Evolutionary conservation across 495 filamentous ascomycete species (phyloP), one percentile per base, ranked within the genome.

Genomic region (Penicillium manginii): DNA sequence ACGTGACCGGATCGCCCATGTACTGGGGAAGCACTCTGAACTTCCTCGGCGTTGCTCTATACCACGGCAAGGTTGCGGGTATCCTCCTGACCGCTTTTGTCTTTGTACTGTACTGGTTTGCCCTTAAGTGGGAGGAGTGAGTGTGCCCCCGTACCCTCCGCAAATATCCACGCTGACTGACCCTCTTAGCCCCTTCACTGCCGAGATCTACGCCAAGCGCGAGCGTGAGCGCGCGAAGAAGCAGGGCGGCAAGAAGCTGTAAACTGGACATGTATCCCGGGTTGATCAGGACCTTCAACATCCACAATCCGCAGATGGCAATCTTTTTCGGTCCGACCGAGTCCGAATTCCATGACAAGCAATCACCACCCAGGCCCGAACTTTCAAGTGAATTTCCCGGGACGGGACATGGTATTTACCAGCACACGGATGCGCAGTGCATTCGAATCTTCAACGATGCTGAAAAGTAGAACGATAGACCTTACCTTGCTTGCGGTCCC

Each of bases 11-110:
- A 60, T 90, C 92, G 37, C 94, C 94, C 40, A 98, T 98, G 94
- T 98, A 98, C 80, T 90, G 91, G 78, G 94, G 94, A 26, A 91
- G 88, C 57, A 92, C 94, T 48, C 80, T 96, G 83, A 91, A 86
- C 77, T 98, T 98, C 75, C 74, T 97, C 39, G 94, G 91, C 17
- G 88, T 89, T 29, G 92, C 96, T n/a, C 75, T 98, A 19, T 82
- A 91, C 69, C 91, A 88, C 65, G 94, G 91, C 56, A 92, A 91
- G 74, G 93, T 93, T 2, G 94, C 94, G 1, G 94, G 94, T 5
- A 60, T 97, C 39, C 70, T 91, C 49, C 71, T 98, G 71, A 91
- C 92, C 0, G 76, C 73, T 6, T 76, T 86, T 75, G 94, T 98
- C 22, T 84, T 89, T 63, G 70, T 88, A 23, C 81, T 90, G 51